Percentiles rank a stretch among this genome's conserved stretches.
These are phyloP conservation scores for Aotearoamyces nothofagi DNA, from an alignment of 2,329 filamentous ascomycete genomes.

Conservation along the genomic window DNA sequence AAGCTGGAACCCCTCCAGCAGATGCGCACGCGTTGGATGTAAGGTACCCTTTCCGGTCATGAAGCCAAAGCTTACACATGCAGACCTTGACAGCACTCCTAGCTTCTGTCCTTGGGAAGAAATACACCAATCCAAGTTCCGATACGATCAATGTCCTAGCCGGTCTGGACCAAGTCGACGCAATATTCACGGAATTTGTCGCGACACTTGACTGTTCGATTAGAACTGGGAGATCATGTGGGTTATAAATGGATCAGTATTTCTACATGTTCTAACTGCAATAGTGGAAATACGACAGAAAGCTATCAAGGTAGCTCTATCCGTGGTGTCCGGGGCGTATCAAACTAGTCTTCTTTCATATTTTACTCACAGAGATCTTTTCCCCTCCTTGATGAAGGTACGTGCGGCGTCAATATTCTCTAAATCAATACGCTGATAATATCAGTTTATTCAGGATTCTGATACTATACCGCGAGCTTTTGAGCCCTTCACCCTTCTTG, in stretches of 20 bases:
- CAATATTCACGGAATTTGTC: conserved; percentile 79
- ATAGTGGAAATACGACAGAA: conserved; percentile 61
- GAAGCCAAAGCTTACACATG: conserved; percentile 24
- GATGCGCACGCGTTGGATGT: conserved; percentile 80
- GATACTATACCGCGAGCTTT: conserved; percentile 47
- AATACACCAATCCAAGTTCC: conserved; percentile 87
- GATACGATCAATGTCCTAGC: conserved; percentile 86
- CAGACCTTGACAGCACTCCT: conserved; percentile 87
- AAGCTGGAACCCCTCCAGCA: conserved; percentile 39
- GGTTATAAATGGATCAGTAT: conserved; percentile 19
- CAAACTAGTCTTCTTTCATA: conserved; percentile 90
- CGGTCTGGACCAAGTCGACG: conserved; percentile 77
- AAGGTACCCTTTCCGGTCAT: conserved; percentile 20
- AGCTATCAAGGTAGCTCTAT: conserved; percentile 67
- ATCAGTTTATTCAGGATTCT: conserved; percentile 66
- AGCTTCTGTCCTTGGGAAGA: conserved; percentile 67
- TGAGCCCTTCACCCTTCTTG: conserved; percentile 68
- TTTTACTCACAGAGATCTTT: conserved; percentile 86
- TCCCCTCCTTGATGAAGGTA: conserved; percentile 90
- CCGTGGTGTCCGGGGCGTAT: conserved; percentile 84
- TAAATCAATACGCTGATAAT: conserved; percentile 5
- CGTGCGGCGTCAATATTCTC: conserved; percentile 6
- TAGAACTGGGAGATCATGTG: conserved; percentile 56
- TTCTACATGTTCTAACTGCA: conserved; percentile 14
- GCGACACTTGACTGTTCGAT: conserved; percentile 70